Evolutionary conservation across 2,329 filamentous ascomycete species (phyloP), one percentile per base, ranked within the genome.

Genomic region (Zasmidium cellare): DNA sequence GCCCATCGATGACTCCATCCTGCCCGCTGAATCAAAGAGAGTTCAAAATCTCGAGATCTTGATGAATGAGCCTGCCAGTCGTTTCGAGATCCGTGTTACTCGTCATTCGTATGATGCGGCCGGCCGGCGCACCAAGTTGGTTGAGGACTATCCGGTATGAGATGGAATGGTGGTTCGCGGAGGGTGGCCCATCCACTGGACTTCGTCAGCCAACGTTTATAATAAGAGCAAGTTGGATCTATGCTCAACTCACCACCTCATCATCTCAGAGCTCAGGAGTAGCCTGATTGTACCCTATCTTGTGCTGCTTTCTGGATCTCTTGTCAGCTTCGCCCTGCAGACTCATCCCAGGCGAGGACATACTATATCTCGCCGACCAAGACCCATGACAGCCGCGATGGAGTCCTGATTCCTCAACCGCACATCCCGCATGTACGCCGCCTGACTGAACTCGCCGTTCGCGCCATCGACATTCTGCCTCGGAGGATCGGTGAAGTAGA

Each of bases 361-460:
- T 51, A 59, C 58, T 56, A 59, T 45, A 57, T 63, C 48, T 24
- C 48, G 38, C 16, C 47, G 55, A 20, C 57, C 52, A 31, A 58
- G 54, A 6, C 61, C 61, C 47, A 59, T 51, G 19, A 53, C 47
- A 46, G 22, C 46, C 11, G 59, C 64, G 16, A 67, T 62, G 51
- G 35, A 47, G 35, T 63, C 63, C 2, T 59, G 53, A 51, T 61
- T 63, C 16, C 66, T 60, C 51, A 68, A 51, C n/a, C 67, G 62
- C 0, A 69, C 62, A 56, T 70, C 62, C 9, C 67, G 65, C 66
- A 69, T 69, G 49, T 70, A 70, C 45, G 64, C 58, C n/a, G 60
- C 58, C 48, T 70, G 67, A 31, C 53, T 61, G 57, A 60, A 60
- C 23, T 58, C 60, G 14, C 44, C 28, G 35, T 41, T 56, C 14